These are phyloP conservation scores for Ustilago crameri DNA, from an alignment of 1,284 basidiomycete genomes.

Conservation along the genomic window DNA sequence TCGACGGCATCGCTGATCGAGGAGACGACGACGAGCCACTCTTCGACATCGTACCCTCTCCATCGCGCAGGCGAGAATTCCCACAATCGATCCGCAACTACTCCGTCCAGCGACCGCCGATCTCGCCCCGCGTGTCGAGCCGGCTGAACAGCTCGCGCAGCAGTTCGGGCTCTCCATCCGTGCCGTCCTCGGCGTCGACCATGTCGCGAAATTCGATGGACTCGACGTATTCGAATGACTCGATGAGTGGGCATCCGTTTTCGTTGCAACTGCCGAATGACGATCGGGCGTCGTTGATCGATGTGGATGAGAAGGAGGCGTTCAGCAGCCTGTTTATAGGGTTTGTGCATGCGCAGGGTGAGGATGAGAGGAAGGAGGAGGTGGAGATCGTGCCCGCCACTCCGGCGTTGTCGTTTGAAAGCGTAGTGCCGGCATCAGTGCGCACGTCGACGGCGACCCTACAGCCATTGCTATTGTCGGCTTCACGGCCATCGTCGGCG, in stretches of 20 bases:
- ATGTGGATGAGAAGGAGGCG: slow-evolving; percentile 8
- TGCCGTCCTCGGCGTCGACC: slow-evolving; percentile 11
- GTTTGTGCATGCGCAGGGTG: slow-evolving; percentile 2
- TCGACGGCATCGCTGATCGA: slow-evolving; percentile 13
- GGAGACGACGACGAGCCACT: slow-evolving; percentile 38
- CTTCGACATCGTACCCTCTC: slow-evolving; percentile 38
- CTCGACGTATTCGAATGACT: slow-evolving; percentile 27
- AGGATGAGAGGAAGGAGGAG: neutral
- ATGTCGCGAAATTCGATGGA: slow-evolving; percentile 31
- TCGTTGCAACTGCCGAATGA: slow-evolving; percentile 24
- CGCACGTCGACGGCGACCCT: slow-evolving; percentile 10
- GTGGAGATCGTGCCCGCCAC: slow-evolving; percentile 2
- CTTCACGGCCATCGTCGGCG: slow-evolving; percentile 26
- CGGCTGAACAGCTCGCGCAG: slow-evolving; percentile 2
- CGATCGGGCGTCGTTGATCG: slow-evolving; percentile 20
- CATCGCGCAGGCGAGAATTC: slow-evolving; percentile 24
- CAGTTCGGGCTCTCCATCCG: slow-evolving; percentile 4
- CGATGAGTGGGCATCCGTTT: slow-evolving; percentile 28
- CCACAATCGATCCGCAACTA: neutral
- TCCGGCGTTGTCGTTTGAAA: neutral
- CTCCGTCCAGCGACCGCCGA: neutral
- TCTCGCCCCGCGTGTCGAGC: neutral
- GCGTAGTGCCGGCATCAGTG: neutral
- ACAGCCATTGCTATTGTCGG: slow-evolving; percentile 23
- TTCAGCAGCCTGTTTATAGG: slow-evolving; percentile 11